These are phyloP conservation scores for Cladochytrium tenue DNA, from an alignment of 371 early-diverging fungal species.

Conservation along the genomic window DNA sequence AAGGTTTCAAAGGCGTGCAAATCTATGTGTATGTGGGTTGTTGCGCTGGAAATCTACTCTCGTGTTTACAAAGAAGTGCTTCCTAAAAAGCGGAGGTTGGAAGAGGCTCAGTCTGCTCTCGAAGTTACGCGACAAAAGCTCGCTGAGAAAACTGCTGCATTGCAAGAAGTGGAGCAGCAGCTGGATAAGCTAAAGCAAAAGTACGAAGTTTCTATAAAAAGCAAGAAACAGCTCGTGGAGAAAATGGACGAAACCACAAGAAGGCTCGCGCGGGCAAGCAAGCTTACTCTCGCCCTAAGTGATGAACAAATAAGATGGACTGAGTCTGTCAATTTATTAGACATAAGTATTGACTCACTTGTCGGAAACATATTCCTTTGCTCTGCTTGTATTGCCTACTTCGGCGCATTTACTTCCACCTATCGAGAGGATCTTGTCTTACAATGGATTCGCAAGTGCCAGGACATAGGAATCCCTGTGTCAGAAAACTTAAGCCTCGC, in stretches of 20 bases:
- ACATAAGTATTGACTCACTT: conserved; percentile 45
- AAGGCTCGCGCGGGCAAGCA: conserved; percentile 49
- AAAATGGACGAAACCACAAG: conserved; percentile 59
- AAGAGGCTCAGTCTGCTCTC: conserved; percentile 50
- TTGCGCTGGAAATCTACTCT: conserved; percentile 62
- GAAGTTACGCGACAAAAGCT: conserved; percentile 47
- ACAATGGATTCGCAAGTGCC: conserved; percentile 45
- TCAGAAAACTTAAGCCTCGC: conserved; percentile 44
- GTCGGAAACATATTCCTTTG: conserved; percentile 58
- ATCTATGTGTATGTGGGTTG: conserved; percentile 61
- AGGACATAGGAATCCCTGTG: conserved; percentile 54
- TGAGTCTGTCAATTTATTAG: conserved; percentile 45
- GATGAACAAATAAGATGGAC: conserved; percentile 63
- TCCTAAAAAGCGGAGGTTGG: conserved; percentile 55
- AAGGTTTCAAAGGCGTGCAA: conserved; percentile 56
- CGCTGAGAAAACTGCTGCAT: conserved; percentile 54
- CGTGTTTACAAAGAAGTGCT: conserved; percentile 57
- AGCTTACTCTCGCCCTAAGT: conserved; percentile 51
- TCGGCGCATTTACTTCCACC: conserved; percentile 55
- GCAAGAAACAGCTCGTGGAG: conserved; percentile 48
- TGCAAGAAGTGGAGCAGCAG: conserved; percentile 52
- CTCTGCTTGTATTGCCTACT: conserved; percentile 53
- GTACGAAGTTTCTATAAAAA: conserved; percentile 49
- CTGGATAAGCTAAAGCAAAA: conserved; percentile 48
- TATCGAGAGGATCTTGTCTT: conserved; percentile 44